A percentile compares a stretch with the other conserved stretches of the same genome.
These are phyloP conservation scores for Endocalyx cinctus DNA, from an alignment of 2,329 filamentous ascomycete species.

Conservation along the genomic window DNA sequence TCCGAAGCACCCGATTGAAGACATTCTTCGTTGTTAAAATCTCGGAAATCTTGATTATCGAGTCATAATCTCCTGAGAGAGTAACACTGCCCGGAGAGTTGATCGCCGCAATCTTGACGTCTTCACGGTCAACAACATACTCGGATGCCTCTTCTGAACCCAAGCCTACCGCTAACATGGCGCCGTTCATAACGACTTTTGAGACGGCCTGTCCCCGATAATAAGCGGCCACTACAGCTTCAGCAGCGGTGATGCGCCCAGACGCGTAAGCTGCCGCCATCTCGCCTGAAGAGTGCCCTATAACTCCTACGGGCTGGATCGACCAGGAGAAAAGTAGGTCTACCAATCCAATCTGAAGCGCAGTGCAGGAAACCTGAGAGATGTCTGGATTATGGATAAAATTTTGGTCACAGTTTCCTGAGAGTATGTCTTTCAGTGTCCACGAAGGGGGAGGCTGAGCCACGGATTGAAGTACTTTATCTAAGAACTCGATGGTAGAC, in stretches of 20 bases:
- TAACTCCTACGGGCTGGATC: conserved; percentile 31
- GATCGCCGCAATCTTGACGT: conserved; percentile 7
- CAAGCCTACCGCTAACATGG: conserved; percentile 13
- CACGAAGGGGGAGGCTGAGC: conserved; percentile 5
- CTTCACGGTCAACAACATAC: conserved; percentile 1
- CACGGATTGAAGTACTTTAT: conserved; percentile 6
- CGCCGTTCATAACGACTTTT: neutral
- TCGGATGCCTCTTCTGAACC: neutral
- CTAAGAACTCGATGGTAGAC: conserved; percentile 8
- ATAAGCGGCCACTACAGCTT: conserved; percentile 17
- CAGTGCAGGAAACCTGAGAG: conserved; percentile 27
- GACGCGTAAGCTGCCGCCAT: conserved; percentile 26
- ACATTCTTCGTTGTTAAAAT: conserved; percentile 7
- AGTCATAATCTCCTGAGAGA: conserved; percentile 19
- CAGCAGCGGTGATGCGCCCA: conserved; percentile 9
- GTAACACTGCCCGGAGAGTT: conserved; percentile 26
- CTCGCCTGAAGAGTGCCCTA: conserved; percentile 30
- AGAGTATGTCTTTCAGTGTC: conserved; percentile 6
- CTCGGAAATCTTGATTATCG: conserved; percentile 8
- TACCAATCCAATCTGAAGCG: conserved; percentile 31
- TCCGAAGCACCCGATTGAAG: conserved; percentile 18
- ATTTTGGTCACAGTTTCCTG: neutral
- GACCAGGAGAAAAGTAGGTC: conserved; percentile 26
- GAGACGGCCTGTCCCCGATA: conserved; percentile 9
- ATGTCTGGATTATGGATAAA: conserved; percentile 12